Base-by-base conservation (phyloP, 1,284 basidiomycete genomes). In the Cutaneotrichosporon spelunceum region DNA sequence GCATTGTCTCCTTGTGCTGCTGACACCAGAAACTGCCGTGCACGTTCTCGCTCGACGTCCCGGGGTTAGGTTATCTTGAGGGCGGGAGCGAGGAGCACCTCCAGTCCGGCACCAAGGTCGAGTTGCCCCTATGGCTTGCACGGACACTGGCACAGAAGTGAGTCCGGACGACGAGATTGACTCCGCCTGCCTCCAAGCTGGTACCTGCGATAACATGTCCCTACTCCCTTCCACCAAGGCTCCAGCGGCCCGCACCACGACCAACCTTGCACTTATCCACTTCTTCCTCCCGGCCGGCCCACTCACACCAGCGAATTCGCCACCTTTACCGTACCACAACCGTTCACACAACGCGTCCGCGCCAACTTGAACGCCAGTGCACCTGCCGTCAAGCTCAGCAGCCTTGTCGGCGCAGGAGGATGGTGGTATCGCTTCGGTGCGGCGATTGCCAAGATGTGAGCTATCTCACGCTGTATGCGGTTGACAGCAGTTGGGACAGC, bases 361-460 rank as follows among this genome's bases (percentile, higher is more conserved):
- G 89, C 91, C 62, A 92, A 92, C 1, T 82, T 94, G 57, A 91
- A 88, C 67, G 92, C 92, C 13, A 89, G 91, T 57, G 83, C 91
- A 13, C 83, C 84, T 26, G 90, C 88, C 65, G 91, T 95, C 59
- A 86, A 85, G 58, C 82, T 94, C 4, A 85, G 88, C 4, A 84
- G 83, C 36, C 84, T 93, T 3, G 90, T 94, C 4, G 92, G 92
- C 6, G 86, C 87, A n/a, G 89, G 89, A 8, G 89, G 90, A 4
- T 80, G 86, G 68, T 95, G 92, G 92, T 95, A 94, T 74, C 87
- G 87, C 3, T 93, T 92, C 75, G 92, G 92, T 14, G 86, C 86
- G 71, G 85, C 86, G 68, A 85, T 93, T 62, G 88, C 88, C 79
- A 86, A 36, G 23, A 64, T 62, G 60, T 64, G 39, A 60, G 64